Conservation (phyloP, 176 grass and related monocot species). For the Ampelocalamus luodianensis region DNA sequence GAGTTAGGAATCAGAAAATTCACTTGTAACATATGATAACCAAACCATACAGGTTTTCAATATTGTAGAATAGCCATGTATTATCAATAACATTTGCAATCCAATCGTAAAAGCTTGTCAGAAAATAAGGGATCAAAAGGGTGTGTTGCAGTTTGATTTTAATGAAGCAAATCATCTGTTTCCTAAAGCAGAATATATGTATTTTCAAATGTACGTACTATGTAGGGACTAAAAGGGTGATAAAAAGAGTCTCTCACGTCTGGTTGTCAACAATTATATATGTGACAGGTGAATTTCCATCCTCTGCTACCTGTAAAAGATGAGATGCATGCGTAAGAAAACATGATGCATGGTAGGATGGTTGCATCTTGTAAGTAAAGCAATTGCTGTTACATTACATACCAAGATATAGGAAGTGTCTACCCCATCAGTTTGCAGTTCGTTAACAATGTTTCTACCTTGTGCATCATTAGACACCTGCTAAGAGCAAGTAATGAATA, state of each 20-base stretch:
- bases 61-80: not conserved
- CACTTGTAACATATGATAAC: not conserved
- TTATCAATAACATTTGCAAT: no score
- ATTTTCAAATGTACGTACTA: not conserved
- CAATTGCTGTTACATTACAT: not conserved
- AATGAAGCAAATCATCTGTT: not conserved
- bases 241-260: constrained; percentile 58
- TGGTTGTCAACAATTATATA: constrained; percentile 95
- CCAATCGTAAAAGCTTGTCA: no score
- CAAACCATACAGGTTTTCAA: not conserved
- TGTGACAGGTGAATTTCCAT: constrained; percentile 82
- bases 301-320: constrained; percentile 70
- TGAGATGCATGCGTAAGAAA: not conserved
- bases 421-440: constrained; percentile 75
- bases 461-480: constrained; percentile 72
- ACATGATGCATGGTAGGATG: not conserved
- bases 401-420: constrained; percentile 82
- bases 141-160: not conserved
- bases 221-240: not conserved
- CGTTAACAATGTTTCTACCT: constrained; percentile 65
- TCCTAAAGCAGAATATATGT: not conserved
- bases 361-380: not conserved
- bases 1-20: not conserved
- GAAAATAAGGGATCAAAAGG: not conserved
- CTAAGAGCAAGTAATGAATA: not conserved